Percentiles rank a stretch among this genome's conserved stretches.
phyloP scores from a whole-genome alignment of 1,284 basidiomycete species.

The Naganishia sp. region DNA sequence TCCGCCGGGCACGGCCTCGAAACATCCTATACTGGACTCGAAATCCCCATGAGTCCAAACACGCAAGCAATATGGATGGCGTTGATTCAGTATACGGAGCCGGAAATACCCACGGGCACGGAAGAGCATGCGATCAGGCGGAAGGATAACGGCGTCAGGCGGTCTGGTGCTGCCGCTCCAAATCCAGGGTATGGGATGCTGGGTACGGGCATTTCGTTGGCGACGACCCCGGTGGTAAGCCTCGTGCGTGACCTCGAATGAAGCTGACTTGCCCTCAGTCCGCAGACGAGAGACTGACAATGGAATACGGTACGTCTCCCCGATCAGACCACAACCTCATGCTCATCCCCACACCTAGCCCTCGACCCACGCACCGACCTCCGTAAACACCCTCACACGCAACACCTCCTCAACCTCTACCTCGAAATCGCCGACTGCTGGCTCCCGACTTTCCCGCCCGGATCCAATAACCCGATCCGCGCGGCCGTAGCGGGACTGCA shows the following conservation, averaged over 20 bases:
- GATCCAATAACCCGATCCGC: constrained; percentile 17
- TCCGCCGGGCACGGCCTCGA: constrained; percentile 2
- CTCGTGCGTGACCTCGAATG: not conserved
- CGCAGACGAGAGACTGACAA: not conserved
- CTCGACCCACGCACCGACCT: constrained; percentile 25
- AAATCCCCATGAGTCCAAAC: constrained; percentile 18
- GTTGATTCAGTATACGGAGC: constrained; percentile 28
- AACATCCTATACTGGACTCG: not conserved
- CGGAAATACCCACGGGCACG: not conserved
- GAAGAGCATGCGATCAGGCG: not conserved
- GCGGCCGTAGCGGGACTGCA: constrained; percentile 16
- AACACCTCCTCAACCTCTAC: constrained; percentile 24
- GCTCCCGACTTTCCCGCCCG: constrained; percentile 22
- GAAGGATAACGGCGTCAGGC: not conserved
- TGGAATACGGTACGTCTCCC: constrained; percentile 19
- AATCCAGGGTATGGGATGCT: not conserved
- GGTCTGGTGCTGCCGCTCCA: not conserved
- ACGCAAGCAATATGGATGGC: constrained; percentile 25
- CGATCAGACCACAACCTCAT: not conserved
- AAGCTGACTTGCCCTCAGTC: not conserved
- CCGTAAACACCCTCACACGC: constrained; percentile 26
- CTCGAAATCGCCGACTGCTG: constrained; percentile 26
- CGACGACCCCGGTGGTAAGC: constrained; percentile 1
- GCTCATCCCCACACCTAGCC: not conserved
- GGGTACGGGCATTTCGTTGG: not conserved